Conservation (phyloP, 2,329 filamentous ascomycete genomes). For the Xylaria sp. region DNA sequence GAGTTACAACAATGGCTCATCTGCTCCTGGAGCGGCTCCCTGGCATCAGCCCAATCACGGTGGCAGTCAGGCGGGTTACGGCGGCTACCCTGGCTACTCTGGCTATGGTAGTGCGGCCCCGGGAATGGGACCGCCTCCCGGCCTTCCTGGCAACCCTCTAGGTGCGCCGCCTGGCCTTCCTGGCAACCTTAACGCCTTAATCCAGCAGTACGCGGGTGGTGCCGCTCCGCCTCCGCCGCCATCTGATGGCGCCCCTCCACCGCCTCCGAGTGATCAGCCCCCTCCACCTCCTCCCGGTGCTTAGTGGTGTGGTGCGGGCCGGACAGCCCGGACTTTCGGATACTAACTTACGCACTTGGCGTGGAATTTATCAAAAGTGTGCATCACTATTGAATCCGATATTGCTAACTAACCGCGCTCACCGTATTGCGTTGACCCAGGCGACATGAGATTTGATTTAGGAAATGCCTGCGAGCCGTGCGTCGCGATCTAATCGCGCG, state of each 20-base stretch:
- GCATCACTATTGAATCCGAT: slow-evolving; percentile 14
- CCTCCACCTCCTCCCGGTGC: slow-evolving; percentile 64
- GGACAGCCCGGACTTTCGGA: slow-evolving; percentile 23
- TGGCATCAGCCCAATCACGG: slow-evolving; percentile 61
- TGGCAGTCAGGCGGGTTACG: slow-evolving; percentile 62
- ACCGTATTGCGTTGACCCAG: slow-evolving; percentile 6
- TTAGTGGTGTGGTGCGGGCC: slow-evolving; percentile 38
- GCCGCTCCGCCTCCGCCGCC: slow-evolving; percentile 61
- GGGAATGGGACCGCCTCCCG: slow-evolving; percentile 54
- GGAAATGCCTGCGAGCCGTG: slow-evolving; percentile 6
- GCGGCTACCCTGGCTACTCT: slow-evolving; percentile 54
- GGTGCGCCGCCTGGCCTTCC: slow-evolving; percentile 59
- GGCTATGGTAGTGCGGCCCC: slow-evolving; percentile 58
- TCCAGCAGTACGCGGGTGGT: slow-evolving; percentile 67
- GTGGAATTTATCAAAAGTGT: slow-evolving; percentile 11
- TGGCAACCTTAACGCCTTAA: slow-evolving; percentile 67
- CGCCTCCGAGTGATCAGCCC: slow-evolving; percentile 62
- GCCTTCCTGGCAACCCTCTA: slow-evolving; percentile 54
- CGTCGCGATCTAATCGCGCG: background rate
- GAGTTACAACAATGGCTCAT: slow-evolving; percentile 41
- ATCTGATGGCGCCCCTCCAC: slow-evolving; percentile 66
- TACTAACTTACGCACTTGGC: slow-evolving; percentile 34
- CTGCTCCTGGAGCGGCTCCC: slow-evolving; percentile 52
- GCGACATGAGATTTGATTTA: slow-evolving; percentile 18
- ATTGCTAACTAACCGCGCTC: slow-evolving; percentile 25